Evolutionary conservation across 2,329 filamentous ascomycete species (phyloP), one percentile per base, ranked within the genome.

Genomic region (Colletotrichum sp.): DNA sequence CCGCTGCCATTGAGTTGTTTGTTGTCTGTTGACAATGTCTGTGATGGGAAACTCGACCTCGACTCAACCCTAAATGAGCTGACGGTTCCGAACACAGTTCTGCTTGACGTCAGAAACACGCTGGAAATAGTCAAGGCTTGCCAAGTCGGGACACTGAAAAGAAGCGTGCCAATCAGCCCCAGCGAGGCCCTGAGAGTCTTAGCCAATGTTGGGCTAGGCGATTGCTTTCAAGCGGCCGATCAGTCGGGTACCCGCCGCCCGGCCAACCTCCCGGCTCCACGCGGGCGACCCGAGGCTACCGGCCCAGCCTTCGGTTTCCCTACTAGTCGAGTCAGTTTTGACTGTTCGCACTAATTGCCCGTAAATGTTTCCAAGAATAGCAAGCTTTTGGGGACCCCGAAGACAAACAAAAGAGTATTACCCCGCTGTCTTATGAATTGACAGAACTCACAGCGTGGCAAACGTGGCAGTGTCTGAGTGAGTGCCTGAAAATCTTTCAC

Each of bases 231-330:
- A 60, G 28, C 26, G 48, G 67, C 44, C 67, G 72, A 75, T 75
- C 72, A 16, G 26, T 22, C 34, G 44, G 59, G 60, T 62, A 22
- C 28, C 72, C 67, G 59, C 68, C 60, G 32, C 28, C 48, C 71
- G 28, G 72, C 72, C 68, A 71, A 52, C 48, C 48, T 71, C 68
- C 28, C 69, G 60, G 24, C 67, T 70, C 68, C 68, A 63, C 57
- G 68, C 39, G 13, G 10, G 57, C 15, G 57, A 63, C 36, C 57
- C 57, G 57, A 70, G 57, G 57, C 68, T 22, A 30, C 57, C 57
- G 36, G 16, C 48, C 36, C 57, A 63, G 68, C 36, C 32, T 52
- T 28, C 26, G 52, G 34, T 36, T 60, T 68, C 22, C 32, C 44
- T 52, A 15, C 44, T 36, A 57, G 30, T 26, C 30, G 67, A 69